A percentile compares a stretch with the other conserved stretches of the same genome.
Conservation (phyloP, 169 alveolate genomes). For the Plasmodium sp. region DNA sequence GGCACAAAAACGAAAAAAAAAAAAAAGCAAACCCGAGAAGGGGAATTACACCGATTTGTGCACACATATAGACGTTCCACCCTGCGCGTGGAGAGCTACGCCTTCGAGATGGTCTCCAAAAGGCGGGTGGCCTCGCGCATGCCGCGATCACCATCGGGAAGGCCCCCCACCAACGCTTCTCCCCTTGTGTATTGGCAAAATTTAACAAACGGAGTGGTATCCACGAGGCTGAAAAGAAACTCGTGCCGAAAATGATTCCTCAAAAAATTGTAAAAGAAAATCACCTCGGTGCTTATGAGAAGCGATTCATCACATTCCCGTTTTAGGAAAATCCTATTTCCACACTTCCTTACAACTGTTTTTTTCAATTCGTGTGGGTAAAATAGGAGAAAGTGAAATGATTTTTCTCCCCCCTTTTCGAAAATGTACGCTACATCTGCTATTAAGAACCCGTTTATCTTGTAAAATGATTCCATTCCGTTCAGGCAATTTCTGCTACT, state of each 20-base stretch:
- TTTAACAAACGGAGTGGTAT: constrained; percentile 49
- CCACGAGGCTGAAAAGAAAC: constrained; percentile 16
- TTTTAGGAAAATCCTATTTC: not conserved
- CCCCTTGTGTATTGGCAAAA: not conserved
- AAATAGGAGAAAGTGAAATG: constrained; percentile 29
- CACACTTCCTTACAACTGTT: constrained; percentile 6
- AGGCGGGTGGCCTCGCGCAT: not conserved
- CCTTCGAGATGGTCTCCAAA: not conserved
- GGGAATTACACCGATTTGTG: not conserved
- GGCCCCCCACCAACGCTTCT: not conserved
- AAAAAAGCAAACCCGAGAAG: not conserved
- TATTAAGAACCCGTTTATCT: constrained; percentile 14
- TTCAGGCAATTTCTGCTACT: not conserved
- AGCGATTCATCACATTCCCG: constrained; percentile 28
- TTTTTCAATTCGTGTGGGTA: constrained; percentile 53
- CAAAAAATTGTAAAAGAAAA: constrained; percentile 28
- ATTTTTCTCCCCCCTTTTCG: constrained; percentile 14
- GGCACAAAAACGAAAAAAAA: not conserved
- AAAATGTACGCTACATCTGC: constrained; percentile 18
- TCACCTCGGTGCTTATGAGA: constrained; percentile 21
- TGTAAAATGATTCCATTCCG: constrained; percentile 27
- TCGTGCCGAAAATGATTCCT: constrained; percentile 7
- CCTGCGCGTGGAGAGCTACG: not conserved
- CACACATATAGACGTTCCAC: not conserved
- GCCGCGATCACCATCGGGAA: not conserved